Conservation (phyloP, 2,329 filamentous ascomycete genomes). For the Rasamsonia emersonii region DNA sequence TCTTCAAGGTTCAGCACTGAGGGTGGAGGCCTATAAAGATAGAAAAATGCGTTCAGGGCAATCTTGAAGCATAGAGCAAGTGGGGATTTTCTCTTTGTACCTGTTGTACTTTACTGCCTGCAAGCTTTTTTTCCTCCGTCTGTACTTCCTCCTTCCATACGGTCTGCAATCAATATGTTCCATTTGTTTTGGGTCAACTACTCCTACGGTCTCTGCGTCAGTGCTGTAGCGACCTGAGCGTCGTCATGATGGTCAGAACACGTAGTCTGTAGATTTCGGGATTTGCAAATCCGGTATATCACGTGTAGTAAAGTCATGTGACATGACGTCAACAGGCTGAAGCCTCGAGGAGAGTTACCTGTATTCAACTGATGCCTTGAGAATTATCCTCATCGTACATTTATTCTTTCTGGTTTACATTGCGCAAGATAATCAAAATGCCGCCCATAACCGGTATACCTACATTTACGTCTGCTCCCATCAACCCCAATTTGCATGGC, state of each 20-base stretch:
- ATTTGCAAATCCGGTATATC: too few relatives aligned
- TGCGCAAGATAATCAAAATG: slow-evolving; percentile 10
- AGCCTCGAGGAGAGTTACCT: too few relatives aligned
- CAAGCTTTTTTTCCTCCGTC: slow-evolving; percentile 32
- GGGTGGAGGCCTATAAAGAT: slow-evolving; percentile 30
- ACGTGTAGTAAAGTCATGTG: too few relatives aligned
- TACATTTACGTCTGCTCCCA: slow-evolving; percentile 19
- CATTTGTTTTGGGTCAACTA: too few relatives aligned
- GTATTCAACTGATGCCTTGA: too few relatives aligned
- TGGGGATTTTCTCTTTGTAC: slow-evolving; percentile 35
- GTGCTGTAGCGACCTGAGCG: too few relatives aligned
- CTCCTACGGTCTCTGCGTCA: too few relatives aligned
- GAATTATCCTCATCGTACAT: too few relatives aligned
- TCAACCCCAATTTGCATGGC: slow-evolving; percentile 18
- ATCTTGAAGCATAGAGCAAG: slow-evolving; percentile 38
- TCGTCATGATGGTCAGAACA: too few relatives aligned
- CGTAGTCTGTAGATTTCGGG: too few relatives aligned
- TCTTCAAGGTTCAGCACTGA: slow-evolving; percentile 19
- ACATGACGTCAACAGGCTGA: slow-evolving; percentile 10
- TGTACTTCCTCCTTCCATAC: slow-evolving; percentile 19
- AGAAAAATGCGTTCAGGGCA: slow-evolving; percentile 31
- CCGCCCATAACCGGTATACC: slow-evolving; percentile 13
- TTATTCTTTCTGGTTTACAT: too few relatives aligned
- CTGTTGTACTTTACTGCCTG: slow-evolving; percentile 43
- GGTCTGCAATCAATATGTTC: too few relatives aligned